Conservation (phyloP, 1,284 basidiomycete genomes). For the Puccinia horiana region DNA sequence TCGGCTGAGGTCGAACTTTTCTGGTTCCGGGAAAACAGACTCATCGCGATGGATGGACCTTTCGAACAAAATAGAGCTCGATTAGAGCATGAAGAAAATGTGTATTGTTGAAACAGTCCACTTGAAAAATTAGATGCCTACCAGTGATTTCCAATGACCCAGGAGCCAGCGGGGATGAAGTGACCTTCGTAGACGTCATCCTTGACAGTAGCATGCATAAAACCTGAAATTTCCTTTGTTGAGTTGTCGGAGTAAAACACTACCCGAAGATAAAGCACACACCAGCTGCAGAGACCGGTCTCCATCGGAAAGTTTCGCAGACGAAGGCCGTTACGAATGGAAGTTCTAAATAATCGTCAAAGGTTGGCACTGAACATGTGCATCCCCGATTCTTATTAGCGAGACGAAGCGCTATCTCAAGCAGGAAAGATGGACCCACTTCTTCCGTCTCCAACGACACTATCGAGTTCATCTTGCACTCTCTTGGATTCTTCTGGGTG, state of each 20-base stretch:
- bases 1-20: slow-evolving; percentile 30
- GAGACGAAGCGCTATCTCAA: neutral
- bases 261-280: slow-evolving; percentile 11
- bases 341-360: slow-evolving; percentile 65
- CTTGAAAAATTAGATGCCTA: neutral
- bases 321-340: slow-evolving; percentile 68
- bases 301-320: slow-evolving; percentile 68
- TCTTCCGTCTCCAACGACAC: slow-evolving; percentile 51
- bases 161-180: slow-evolving; percentile 51
- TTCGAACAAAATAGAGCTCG: neutral
- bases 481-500: slow-evolving; percentile 65
- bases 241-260: slow-evolving; percentile 20
- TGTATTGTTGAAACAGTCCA: neutral
- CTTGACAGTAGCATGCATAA: slow-evolving; percentile 46
- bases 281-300: slow-evolving; percentile 60
- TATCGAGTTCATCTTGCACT: slow-evolving; percentile 68
- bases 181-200: slow-evolving; percentile 50
- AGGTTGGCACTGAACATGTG: slow-evolving; percentile 34
- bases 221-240: slow-evolving; percentile 1
- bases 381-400: neutral
- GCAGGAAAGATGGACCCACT: neutral
- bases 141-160: slow-evolving; percentile 53
- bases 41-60: slow-evolving; percentile 50
- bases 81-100: neutral
- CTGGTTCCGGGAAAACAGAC: slow-evolving; percentile 45